Evolutionary conservation across 2,329 filamentous ascomycete species (phyloP), one percentile per base, ranked within the genome.

Genomic region (Trichoderma endophyticum): DNA sequence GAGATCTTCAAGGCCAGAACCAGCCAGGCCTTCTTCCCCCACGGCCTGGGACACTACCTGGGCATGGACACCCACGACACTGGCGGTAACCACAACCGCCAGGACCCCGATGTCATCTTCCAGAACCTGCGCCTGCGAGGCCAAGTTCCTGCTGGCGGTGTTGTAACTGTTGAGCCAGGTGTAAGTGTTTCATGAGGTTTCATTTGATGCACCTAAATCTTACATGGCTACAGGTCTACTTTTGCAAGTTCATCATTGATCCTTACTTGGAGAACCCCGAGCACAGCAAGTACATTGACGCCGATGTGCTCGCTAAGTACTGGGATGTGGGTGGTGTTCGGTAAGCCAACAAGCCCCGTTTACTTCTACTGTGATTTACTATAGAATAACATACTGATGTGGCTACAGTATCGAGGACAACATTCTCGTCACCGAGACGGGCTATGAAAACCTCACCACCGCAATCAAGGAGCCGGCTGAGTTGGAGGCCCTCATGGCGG

Each of bases 91-190:
- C 86, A 92, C 43, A 92, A 95, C 81, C 93, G 93, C 77, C 85
- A 85, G 9, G 96, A 99, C 79, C 84, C 87, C 73, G 95, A 99
- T 80, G 85, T 88, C 43, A 89, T 98, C 87, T 98, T 98, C 83
- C 87, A 90, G 68, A 98, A 98, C 79, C 84, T 99, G 73, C 87
- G 96, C 59, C 91, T 97, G 51, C 86, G 96, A 68, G 91, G 93
- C 14, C 86, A 83, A 26, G 81, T 98, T 62, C 93, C 94, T 0
- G 91, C 90, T 0, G 92, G 92, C 8, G 91, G 91, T 64, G 93
- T 99, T 28, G 91, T 99, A 68, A 99, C 96, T 0, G 95, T 98
- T 51, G 96, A 99, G 84, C 96, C 96, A 14, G 96, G 96, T 62
- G 89, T 93, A 85, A 82, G 89, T 85, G 24, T n/a, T 57, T 6